Base-by-base conservation (phyloP, 73 alveolate genomes). In the Urostyla sp. region DNA sequence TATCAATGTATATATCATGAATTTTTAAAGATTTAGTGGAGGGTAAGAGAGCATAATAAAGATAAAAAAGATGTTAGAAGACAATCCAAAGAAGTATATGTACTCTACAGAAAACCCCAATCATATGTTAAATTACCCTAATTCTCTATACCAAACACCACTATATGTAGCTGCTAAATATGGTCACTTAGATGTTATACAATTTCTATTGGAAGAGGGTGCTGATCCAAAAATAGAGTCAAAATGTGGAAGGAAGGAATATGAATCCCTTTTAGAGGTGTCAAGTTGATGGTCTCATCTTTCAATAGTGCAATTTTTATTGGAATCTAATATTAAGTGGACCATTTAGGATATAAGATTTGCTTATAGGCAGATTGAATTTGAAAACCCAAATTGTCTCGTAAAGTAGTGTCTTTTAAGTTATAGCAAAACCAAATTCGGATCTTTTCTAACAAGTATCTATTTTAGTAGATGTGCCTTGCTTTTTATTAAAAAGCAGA, bases 91-190 rank as follows among this genome's bases (percentile, higher is more conserved):
- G 31, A 56, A 55, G 67, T 63, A 75, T 23, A 75, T 75, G 78
- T 30, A 50, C 51, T 49, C 21, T 24, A 56, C 52, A 1, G 76
- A 53, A 2, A 34, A 54, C 10, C 49, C 32, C n/a, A 6, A 55
- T 27, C 78, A 75, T 38, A 35, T 75, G 15, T 54, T 75, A 3
- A 75, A 75, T 23, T 26, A 23, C 11, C 6, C 10, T 20, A 55
- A 23, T 55, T 5, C 49, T 3, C 8, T 15, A 5, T 10, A 23
- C 21, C 34, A 74, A 56, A 89, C 95, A 34, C 93, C 95, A 24
- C 67, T 89, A 15, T 89, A 85, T 85, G 80, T 89, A 13, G 95
- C 95, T 38, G 56, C 87, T 10, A 59, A 66, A 55, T 35, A 82
- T 31, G 95, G 93, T 20, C 77, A 86, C 67, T 53, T 85, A 10